Percentiles rank a stretch among this genome's conserved stretches.
These are phyloP conservation scores for Wickerhamiella hasegawae DNA, from an alignment of 805 yeast species.

Conservation along the genomic window DNA sequence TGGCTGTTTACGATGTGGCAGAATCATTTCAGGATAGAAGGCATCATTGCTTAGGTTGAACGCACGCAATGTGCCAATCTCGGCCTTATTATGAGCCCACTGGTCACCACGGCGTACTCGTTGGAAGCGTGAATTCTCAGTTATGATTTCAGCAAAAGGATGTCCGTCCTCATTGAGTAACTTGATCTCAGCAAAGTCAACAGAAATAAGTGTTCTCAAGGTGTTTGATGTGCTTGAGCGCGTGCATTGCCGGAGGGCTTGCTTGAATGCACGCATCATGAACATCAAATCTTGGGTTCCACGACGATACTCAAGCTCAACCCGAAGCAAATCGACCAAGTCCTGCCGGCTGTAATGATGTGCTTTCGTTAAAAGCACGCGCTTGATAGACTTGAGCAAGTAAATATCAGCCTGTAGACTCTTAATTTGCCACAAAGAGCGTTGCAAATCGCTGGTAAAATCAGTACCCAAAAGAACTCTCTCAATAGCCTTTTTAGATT, in stretches of 20 bases:
- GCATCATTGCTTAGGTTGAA: constrained; percentile 44
- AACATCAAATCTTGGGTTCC: constrained; percentile 19
- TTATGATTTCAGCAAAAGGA: constrained; percentile 55
- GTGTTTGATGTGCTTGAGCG: constrained; percentile 20
- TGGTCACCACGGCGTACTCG: constrained; percentile 52
- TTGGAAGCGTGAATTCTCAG: constrained; percentile 44
- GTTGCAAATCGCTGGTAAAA: constrained; percentile 36
- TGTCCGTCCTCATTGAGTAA: constrained; percentile 41
- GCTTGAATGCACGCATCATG: constrained; percentile 22
- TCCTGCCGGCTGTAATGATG: not conserved
- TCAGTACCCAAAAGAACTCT: constrained; percentile 57
- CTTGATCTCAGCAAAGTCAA: constrained; percentile 59
- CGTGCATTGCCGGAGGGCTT: constrained; percentile 18
- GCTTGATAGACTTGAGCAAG: constrained; percentile 28
- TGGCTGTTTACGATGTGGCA: constrained; percentile 26
- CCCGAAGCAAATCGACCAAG: constrained; percentile 9
- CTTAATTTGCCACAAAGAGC: constrained; percentile 32
- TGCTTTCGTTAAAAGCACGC: constrained; percentile 23
- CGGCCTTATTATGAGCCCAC: constrained; percentile 44
- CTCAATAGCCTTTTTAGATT: constrained; percentile 41
- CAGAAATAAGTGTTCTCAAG: constrained; percentile 35
- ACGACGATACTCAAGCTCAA: constrained; percentile 19
- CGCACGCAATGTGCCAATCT: constrained; percentile 49
- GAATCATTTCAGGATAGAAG: constrained; percentile 53
- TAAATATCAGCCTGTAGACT: constrained; percentile 33